A percentile compares a stretch with the other conserved stretches of the same genome.
These are phyloP conservation scores for Bifiguratus adelaidae DNA, from an alignment of 192 early-diverging fungal genomes.

Conservation along the genomic window DNA sequence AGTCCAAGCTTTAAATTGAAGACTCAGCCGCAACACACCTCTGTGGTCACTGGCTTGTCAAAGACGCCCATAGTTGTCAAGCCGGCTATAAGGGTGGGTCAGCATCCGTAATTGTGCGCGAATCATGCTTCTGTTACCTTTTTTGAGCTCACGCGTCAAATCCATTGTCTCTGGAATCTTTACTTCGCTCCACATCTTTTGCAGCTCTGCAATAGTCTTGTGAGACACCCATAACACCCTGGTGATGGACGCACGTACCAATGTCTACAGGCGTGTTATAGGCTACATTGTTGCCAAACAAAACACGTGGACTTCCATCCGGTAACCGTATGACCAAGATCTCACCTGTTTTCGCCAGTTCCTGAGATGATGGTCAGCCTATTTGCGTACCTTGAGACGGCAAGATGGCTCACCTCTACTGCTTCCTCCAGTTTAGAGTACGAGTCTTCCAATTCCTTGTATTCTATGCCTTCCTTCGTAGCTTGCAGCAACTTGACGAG, in stretches of 20 bases:
- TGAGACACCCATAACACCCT: neutral
- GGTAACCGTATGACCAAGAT: constrained; percentile 58
- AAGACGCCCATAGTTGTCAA: constrained; percentile 64
- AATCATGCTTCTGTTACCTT: constrained; percentile 12
- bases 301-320: constrained; percentile 46
- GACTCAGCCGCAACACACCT: constrained; percentile 13
- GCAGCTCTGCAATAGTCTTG: constrained; percentile 41
- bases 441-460: constrained; percentile 65
- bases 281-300: constrained; percentile 55
- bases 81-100: constrained; percentile 29
- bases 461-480: constrained; percentile 58
- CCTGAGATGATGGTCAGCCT: too few species aligned
- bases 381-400: too few species aligned
- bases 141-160: constrained; percentile 55
- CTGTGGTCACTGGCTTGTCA: constrained; percentile 43
- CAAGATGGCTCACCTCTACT: too few species aligned
- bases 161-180: constrained; percentile 61
- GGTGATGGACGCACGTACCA: constrained; percentile 14
- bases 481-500: constrained; percentile 46
- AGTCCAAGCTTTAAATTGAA: neutral
- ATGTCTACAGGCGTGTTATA: constrained; percentile 40
- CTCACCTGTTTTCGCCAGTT: constrained; percentile 35
- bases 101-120: neutral
- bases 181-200: constrained; percentile 61
- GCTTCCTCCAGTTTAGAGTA: constrained; percentile 46